These are phyloP conservation scores for Lonicera japonica DNA, from an alignment of 129 eudicot species.

Conservation along the genomic window DNA sequence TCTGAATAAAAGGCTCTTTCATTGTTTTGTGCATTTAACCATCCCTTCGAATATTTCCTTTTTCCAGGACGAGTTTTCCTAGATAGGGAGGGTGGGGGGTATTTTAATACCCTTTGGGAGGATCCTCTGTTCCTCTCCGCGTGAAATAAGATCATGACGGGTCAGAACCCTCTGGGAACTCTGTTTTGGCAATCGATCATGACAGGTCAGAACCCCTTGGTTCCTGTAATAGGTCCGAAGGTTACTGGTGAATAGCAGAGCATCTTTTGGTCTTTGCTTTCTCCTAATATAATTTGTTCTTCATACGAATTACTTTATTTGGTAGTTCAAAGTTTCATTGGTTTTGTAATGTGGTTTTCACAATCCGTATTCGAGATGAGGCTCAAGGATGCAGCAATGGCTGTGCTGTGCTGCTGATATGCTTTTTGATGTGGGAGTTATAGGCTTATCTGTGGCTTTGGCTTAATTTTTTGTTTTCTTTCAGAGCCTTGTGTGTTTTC, in stretches of 20 bases:
- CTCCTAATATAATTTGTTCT: neutral
- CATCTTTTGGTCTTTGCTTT: constrained; percentile 54
- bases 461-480: too few species aligned
- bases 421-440: too few species aligned
- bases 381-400: constrained; percentile 64
- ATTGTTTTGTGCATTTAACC: neutral
- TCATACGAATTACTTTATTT: too few species aligned
- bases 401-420: constrained; percentile 71
- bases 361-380: constrained; percentile 85
- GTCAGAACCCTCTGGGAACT: constrained; percentile 95
- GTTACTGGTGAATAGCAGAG: constrained; percentile 55
- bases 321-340: neutral
- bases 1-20: neutral
- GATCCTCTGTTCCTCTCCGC: constrained; percentile 86
- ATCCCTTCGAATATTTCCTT: neutral
- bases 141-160: constrained; percentile 97
- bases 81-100: constrained; percentile 80
- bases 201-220: constrained; percentile 59
- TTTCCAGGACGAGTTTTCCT: constrained; percentile 73
- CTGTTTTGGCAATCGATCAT: constrained; percentile 70
- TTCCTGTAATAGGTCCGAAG: constrained; percentile 40
- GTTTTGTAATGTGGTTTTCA: neutral
- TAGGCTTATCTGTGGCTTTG: too few species aligned
- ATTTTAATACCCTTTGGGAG: constrained; percentile 77
- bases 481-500: too few species aligned